Evolutionary conservation across 208 protist species (phyloP).

Genomic region (Ichthyophonus hoferi): DNA sequence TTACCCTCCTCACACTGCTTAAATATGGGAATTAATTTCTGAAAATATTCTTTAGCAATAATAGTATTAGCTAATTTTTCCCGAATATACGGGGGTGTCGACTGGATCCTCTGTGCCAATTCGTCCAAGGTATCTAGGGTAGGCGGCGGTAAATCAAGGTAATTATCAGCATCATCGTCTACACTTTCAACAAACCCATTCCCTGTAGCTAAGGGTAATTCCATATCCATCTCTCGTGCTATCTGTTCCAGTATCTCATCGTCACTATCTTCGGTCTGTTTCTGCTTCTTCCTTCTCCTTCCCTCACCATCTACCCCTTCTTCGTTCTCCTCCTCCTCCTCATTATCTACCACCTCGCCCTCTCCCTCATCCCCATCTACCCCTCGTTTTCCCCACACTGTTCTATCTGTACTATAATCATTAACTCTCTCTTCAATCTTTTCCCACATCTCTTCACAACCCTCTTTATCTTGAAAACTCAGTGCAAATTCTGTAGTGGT

Average conservation of each 20-base stretch:
- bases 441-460: conserved; percentile 15
- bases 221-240: too few relatives aligned
- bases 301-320: neutral
- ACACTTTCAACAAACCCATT: neutral
- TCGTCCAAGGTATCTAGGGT: neutral
- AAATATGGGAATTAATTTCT: neutral
- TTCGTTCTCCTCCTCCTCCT: neutral
- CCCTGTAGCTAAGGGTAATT: too few relatives aligned
- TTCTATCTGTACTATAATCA: neutral
- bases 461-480: conserved; percentile 26
- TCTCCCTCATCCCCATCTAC: neutral
- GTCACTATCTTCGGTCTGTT: too few relatives aligned
- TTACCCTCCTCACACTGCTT: neutral
- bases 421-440: neutral
- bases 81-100: neutral
- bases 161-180: neutral
- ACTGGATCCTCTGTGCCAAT: neutral
- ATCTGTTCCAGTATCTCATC: too few relatives aligned
- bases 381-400: neutral
- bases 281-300: neutral
- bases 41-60: neutral
- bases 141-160: neutral
- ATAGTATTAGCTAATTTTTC: neutral
- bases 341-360: neutral
- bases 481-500: conserved; percentile 29